These are phyloP conservation scores for Mycena alexandri DNA, from an alignment of 768 basidiomycete genomes.

Conservation along the genomic window DNA sequence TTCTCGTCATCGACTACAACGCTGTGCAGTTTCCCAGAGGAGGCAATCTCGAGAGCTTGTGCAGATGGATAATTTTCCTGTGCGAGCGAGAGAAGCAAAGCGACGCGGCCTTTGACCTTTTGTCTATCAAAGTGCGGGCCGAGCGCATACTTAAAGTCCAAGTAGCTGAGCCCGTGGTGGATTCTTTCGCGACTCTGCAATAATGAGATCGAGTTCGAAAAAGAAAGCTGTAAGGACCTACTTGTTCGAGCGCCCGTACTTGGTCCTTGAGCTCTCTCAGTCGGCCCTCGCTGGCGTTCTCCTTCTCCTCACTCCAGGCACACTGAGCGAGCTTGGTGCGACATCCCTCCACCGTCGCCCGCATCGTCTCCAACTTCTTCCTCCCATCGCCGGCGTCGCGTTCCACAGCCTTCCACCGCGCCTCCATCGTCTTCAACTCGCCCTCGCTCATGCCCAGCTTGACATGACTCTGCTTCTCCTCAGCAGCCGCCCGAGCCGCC, in stretches of 20 bases:
- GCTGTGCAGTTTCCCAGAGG: conserved; percentile 90
- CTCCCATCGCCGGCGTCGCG: conserved; percentile 85
- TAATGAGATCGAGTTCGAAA: conserved; percentile 29
- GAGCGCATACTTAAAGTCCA: conserved; percentile 91
- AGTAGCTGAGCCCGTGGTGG: conserved; percentile 71
- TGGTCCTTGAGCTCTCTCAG: conserved; percentile 65
- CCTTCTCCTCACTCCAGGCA: conserved; percentile 85
- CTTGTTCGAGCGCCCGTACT: conserved; percentile 74
- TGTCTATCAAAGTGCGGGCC: conserved; percentile 83
- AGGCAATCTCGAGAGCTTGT: conserved; percentile 93
- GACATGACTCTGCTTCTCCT: conserved; percentile 85
- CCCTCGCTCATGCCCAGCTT: conserved; percentile 83
- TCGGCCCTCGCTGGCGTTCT: conserved; percentile 66
- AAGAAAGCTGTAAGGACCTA: conserved; percentile 46
- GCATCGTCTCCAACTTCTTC: conserved; percentile 73
- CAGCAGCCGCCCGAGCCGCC: conserved; percentile 81
- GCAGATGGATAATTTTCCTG: conserved; percentile 80
- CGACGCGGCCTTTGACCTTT: conserved; percentile 93
- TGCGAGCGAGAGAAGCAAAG: conserved; percentile 84
- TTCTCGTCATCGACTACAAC: conserved; percentile 94
- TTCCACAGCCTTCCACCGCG: conserved; percentile 84
- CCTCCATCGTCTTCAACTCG: conserved; percentile 83
- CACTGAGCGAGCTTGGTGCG: conserved; percentile 65
- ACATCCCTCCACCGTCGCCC: conserved; percentile 68
- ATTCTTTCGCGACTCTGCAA: conserved; percentile 76